These are phyloP conservation scores for Oxytropis ochrocephala DNA, from an alignment of 306 rosid genomes.

Conservation along the genomic window DNA sequence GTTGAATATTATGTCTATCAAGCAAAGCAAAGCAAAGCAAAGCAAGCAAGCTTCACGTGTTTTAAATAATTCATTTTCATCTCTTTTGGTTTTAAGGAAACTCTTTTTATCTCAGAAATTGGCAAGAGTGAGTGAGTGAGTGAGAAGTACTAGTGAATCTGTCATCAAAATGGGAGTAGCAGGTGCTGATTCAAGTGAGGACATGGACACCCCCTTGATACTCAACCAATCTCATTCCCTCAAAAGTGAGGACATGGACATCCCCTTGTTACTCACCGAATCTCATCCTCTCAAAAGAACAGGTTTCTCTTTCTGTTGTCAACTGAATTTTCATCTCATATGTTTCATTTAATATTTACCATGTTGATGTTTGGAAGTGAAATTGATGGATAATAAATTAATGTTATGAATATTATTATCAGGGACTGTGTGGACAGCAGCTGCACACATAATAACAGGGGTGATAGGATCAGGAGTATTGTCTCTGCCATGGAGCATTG, in stretches of 20 bases:
- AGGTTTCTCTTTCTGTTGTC: conserved; percentile 8
- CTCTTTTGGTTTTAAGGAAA: neutral
- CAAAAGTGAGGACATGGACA: conserved; percentile 18
- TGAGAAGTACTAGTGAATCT: neutral
- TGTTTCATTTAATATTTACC: neutral
- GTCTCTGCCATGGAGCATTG: conserved; percentile 48
- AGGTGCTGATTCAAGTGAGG: neutral
- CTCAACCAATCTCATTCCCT: neutral
- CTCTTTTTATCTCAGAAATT: neutral
- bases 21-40: no score
- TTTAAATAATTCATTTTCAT: neutral
- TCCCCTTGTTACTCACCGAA: conserved; percentile 12
- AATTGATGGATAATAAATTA: neutral
- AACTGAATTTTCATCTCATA: neutral
- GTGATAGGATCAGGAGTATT: conserved; percentile 57
- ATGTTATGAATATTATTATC: neutral
- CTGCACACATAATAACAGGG: conserved; percentile 50
- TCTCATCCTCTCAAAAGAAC: conserved; percentile 17
- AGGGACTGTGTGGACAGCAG: conserved; percentile 54
- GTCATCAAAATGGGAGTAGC: neutral
- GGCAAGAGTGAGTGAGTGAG: no score
- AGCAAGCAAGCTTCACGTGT: neutral
- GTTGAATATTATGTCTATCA: neutral
- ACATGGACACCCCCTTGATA: conserved; percentile 8
- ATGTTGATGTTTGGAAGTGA: neutral